Conservation (phyloP, 2,329 filamentous ascomycete species). For the Thelonectria discophora region DNA sequence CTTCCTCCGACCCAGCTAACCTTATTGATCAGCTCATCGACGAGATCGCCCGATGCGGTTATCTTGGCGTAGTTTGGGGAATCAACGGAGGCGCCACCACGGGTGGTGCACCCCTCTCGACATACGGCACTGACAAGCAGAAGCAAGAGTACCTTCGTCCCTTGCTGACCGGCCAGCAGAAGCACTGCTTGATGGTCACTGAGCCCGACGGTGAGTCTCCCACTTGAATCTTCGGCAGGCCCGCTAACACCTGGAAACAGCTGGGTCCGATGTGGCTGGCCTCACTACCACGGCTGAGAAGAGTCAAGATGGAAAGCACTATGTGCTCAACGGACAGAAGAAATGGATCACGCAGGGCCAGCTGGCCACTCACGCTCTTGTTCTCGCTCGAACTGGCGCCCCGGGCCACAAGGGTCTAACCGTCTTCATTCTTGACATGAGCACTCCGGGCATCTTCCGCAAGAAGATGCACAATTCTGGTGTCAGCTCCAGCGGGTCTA, state of each 20-base stretch:
- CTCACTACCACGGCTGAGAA: slow-evolving; percentile 74
- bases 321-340: slow-evolving; percentile 78
- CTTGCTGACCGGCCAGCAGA: slow-evolving; percentile 65
- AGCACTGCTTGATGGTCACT: slow-evolving; percentile 72
- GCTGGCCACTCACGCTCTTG: slow-evolving; percentile 72
- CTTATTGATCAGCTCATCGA: neutral
- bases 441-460: slow-evolving; percentile 58
- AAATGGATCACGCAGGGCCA: slow-evolving; percentile 84
- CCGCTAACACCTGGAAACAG: slow-evolving; percentile 55
- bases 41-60: slow-evolving; percentile 7
- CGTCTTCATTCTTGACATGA: slow-evolving; percentile 64
- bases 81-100: slow-evolving; percentile 2
- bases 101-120: slow-evolving; percentile 3
- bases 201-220: slow-evolving; percentile 63
- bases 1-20: neutral
- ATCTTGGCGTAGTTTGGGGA: slow-evolving; percentile 9
- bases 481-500: slow-evolving; percentile 70
- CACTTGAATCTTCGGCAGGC: too few relatives aligned
- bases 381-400: slow-evolving; percentile 77
- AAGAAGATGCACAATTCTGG: slow-evolving; percentile 69
- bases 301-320: slow-evolving; percentile 70
- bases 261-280: slow-evolving; percentile 77
- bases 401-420: slow-evolving; percentile 63
- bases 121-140: slow-evolving; percentile 15
- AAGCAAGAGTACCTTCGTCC: slow-evolving; percentile 65